Base-by-base conservation (phyloP, 139 green algal species). In the Chlorella sp. region DNA sequence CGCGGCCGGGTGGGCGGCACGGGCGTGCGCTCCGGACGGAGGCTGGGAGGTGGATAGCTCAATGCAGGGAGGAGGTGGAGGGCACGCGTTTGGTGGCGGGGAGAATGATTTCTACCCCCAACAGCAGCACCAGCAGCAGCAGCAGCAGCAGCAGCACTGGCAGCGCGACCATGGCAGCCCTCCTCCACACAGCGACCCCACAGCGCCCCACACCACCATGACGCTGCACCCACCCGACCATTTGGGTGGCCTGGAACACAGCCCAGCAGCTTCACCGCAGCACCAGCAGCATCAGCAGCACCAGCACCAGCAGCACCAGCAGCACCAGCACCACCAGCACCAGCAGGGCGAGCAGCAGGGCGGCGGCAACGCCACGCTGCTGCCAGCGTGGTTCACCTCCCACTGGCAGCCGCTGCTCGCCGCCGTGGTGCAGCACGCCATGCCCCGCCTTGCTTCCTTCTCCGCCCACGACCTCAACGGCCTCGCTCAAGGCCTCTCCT, bases 381-480 rank as follows among this genome's bases (percentile, higher is more conserved):
- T 55, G 42, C 10, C 42, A 55, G 42, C 17, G 10, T 62, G 64
- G 5, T 2, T 35, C 35, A 2, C 0, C 27, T 5, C 29, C 49
- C 62, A 69, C 51, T 49, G 70, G 51, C 66, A 67, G 62, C 62
- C 31, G 10, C 3, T 31, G 60, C 2, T 65, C 62, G 75, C 69
- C 27, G 26, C 32, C 62, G 14, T 73, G 22, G 36, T 35, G 1
- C n/a, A 51, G 31, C 74, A 42, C 24, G 62, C 73, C 42, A 1
- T 78, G 65, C 23, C 10, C 5, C 3, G 31, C 5, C 31, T 80
- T 67, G 23, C 29, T 27, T 26, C 2, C 4, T 32, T 74, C 32
- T 49, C 51, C 17, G 66, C 71, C 31, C 51, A 67, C 33, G 76
- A 82, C 33, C 36, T 82, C 26, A 72, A 36, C 22, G 67, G 71